A percentile compares a stretch with the other conserved stretches of the same genome.
Evolutionary conservation across 2,329 filamentous ascomycete species (phyloP).

Genomic region (Fusarium azukiicola): DNA sequence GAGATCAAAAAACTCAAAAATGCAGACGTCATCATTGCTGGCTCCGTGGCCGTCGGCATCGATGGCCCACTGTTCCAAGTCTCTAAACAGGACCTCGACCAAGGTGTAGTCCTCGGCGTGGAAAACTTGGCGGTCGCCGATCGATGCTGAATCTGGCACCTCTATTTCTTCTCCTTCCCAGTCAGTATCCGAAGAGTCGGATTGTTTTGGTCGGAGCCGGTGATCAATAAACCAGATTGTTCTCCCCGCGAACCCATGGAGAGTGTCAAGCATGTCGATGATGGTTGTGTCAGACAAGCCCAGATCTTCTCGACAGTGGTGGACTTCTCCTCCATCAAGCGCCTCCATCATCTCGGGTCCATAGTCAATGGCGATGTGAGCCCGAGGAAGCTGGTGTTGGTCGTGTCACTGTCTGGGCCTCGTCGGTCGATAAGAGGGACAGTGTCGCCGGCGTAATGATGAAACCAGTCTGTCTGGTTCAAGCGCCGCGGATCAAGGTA

Average conservation of each 20-base stretch:
- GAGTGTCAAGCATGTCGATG: slow-evolving; percentile 22
- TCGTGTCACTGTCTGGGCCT: rapidly evolving
- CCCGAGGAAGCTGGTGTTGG: slow-evolving; percentile 30
- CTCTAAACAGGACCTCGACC: neutral
- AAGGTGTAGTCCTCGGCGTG: neutral
- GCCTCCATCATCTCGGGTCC: slow-evolving; percentile 23
- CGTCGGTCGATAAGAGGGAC: slow-evolving; percentile 28
- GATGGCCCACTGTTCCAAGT: neutral
- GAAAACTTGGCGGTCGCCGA: neutral
- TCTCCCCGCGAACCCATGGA: neutral
- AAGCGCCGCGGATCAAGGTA: slow-evolving; percentile 30
- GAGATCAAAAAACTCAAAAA: neutral
- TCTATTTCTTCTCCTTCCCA: neutral
- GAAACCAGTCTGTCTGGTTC: slow-evolving; percentile 18
- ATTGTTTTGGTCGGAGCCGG: neutral
- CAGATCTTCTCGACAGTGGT: neutral
- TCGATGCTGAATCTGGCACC: neutral
- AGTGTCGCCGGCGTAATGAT: neutral
- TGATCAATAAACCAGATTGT: slow-evolving; percentile 41
- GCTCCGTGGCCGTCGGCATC: neutral
- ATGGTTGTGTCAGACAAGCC: neutral
- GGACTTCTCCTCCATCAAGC: neutral
- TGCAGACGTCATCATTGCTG: neutral
- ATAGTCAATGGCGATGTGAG: slow-evolving; percentile 33
- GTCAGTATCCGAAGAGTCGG: neutral